Evolutionary conservation across 1,139 yeast species (phyloP).

Genomic region (Blastobotrys persicus): DNA sequence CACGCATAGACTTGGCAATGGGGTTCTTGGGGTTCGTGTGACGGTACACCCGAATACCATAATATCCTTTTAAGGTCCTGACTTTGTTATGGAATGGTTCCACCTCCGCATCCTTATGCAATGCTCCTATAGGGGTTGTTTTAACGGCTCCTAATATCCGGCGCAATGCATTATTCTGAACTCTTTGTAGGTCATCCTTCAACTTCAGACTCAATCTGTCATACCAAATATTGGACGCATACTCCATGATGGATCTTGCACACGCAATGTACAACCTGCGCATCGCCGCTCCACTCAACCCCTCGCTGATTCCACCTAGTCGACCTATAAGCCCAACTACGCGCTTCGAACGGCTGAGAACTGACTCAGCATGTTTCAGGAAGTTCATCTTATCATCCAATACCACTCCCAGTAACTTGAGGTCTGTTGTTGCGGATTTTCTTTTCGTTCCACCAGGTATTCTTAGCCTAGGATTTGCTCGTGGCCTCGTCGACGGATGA

Average conservation of each 20-base stretch:
- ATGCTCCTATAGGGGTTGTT: too few relatives aligned
- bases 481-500: neutral
- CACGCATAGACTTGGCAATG: neutral
- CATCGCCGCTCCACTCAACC: conserved; percentile 3
- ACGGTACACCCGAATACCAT: neutral
- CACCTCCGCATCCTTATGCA: too few relatives aligned
- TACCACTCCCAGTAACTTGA: neutral
- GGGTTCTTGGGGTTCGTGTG: conserved; percentile 2
- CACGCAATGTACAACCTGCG: neutral
- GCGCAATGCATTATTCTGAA: too few relatives aligned
- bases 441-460: neutral
- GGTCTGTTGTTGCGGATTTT: neutral
- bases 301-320: too few relatives aligned
- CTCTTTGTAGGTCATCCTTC: too few relatives aligned
- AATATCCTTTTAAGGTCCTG: neutral
- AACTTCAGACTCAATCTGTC: too few relatives aligned
- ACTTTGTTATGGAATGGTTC: neutral
- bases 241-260: neutral
- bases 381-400: too few relatives aligned
- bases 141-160: too few relatives aligned
- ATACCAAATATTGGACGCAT: too few relatives aligned
- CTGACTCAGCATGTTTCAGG: too few relatives aligned
- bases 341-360: too few relatives aligned
- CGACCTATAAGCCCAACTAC: too few relatives aligned
- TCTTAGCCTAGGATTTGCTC: neutral